Percentiles rank a stretch among this genome's conserved stretches.
Conservation (phyloP, 352 stramenopile genomes). For the Pelagophyceae sp. region DNA sequence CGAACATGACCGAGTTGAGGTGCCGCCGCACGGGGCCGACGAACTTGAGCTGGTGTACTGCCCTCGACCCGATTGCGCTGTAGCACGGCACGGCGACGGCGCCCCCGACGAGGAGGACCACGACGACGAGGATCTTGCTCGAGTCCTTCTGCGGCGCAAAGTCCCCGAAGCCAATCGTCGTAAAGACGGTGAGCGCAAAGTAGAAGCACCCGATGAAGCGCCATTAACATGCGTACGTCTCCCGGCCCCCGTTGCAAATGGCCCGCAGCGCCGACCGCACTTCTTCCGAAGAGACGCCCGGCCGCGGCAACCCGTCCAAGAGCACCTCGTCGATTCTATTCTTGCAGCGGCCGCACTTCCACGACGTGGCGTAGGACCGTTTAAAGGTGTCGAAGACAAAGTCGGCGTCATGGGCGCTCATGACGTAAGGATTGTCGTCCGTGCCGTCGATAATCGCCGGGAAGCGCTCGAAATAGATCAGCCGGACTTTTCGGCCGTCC, state of each 20-base stretch:
- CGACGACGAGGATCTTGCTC: constrained; percentile 3
- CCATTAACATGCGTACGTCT: neutral
- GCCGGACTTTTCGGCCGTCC: too few species aligned
- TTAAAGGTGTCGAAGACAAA: too few species aligned
- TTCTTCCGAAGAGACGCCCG: neutral
- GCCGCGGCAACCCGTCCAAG: neutral
- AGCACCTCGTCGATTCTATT: too few species aligned
- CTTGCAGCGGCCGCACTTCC: too few species aligned
- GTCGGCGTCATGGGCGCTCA: too few species aligned
- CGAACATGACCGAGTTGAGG: neutral
- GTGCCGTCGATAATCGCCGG: too few species aligned
- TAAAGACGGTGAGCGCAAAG: neutral
- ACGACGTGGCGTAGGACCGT: too few species aligned
- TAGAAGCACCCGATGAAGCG: neutral
- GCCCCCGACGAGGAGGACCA: neutral
- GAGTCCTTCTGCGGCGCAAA: neutral
- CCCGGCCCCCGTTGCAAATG: too few species aligned
- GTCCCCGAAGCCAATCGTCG: constrained; percentile 2
- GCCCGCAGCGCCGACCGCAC: neutral
- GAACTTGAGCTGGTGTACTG: neutral
- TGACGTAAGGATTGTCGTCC: too few species aligned
- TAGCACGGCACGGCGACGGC: neutral
- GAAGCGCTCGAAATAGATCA: too few species aligned
- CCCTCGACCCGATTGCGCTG: neutral
- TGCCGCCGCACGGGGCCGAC: neutral